These are phyloP conservation scores for Parmelia sp. DNA, from an alignment of 495 filamentous ascomycete genomes.

Conservation along the genomic window DNA sequence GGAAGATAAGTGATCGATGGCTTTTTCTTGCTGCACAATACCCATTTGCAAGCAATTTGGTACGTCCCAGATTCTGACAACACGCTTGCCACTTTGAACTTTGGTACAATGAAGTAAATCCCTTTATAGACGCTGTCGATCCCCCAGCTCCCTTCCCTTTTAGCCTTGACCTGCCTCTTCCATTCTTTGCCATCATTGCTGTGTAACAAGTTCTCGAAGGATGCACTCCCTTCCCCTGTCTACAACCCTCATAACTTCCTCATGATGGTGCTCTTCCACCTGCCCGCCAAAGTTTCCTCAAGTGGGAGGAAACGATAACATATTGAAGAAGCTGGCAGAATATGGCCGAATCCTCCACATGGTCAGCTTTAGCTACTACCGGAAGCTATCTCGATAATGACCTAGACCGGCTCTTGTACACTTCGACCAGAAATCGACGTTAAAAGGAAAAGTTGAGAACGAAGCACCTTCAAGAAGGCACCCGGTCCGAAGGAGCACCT, in stretches of 20 bases:
- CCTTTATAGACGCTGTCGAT: background rate
- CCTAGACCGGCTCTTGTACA: background rate
- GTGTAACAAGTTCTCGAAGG: background rate
- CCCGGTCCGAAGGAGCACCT: background rate
- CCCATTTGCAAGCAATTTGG: slow-evolving; percentile 4
- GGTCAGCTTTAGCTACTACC: background rate
- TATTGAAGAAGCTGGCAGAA: background rate
- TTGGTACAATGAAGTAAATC: background rate
- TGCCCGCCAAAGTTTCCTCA: too few species aligned
- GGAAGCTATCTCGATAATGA: background rate
- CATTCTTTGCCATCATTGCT: background rate
- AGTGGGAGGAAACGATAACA: too few species aligned
- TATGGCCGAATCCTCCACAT: background rate
- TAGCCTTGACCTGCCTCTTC: background rate
- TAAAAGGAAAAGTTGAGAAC: background rate
- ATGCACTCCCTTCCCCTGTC: background rate
- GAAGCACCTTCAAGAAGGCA: background rate
- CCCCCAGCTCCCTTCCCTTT: background rate
- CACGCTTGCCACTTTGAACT: background rate
- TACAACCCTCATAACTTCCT: too few species aligned
- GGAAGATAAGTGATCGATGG: slow-evolving; percentile 14
- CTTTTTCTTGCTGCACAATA: background rate
- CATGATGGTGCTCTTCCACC: too few species aligned
- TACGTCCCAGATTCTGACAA: background rate
- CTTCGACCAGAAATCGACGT: background rate